Percentiles rank a stretch among this genome's conserved stretches.
phyloP scores from a whole-genome alignment of 257 asterid species.

The Penstemon eatonii region DNA sequence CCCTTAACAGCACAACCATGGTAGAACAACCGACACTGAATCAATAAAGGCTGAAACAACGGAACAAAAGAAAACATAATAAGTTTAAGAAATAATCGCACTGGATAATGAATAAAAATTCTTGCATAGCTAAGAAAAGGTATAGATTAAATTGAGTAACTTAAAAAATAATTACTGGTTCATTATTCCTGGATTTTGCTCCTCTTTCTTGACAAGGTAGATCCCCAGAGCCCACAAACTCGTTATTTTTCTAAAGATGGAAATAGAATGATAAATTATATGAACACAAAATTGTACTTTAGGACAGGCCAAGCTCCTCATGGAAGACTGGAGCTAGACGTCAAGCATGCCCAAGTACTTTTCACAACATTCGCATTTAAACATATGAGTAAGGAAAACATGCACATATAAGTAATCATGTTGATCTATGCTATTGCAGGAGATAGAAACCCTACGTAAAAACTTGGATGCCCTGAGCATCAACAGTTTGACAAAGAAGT shows the following conservation, averaged over 20 bases:
- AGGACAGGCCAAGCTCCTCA: slow-evolving; percentile 5
- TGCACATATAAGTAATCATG: neutral
- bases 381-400: neutral
- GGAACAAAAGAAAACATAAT: slow-evolving; percentile 23
- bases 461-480: no score
- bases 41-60: slow-evolving; percentile 67
- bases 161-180: slow-evolving; percentile 46
- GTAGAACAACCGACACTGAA: slow-evolving; percentile 80
- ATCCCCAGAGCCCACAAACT: slow-evolving; percentile 26
- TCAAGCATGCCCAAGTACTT: neutral
- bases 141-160: slow-evolving; percentile 5
- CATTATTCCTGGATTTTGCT: slow-evolving; percentile 37
- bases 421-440: no score
- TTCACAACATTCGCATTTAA: neutral
- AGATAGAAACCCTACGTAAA: no score
- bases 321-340: neutral
- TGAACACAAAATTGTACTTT: neutral
- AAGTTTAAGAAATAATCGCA: neutral
- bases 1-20: slow-evolving; percentile 84
- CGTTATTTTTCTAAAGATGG: slow-evolving; percentile 21
- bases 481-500: no score
- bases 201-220: slow-evolving; percentile 31
- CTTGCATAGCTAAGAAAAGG: neutral
- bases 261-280: slow-evolving; percentile 19
- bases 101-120: neutral